These are phyloP conservation scores for Neoascochyta sp. DNA, from an alignment of 2,329 filamentous ascomycete species.

Conservation along the genomic window DNA sequence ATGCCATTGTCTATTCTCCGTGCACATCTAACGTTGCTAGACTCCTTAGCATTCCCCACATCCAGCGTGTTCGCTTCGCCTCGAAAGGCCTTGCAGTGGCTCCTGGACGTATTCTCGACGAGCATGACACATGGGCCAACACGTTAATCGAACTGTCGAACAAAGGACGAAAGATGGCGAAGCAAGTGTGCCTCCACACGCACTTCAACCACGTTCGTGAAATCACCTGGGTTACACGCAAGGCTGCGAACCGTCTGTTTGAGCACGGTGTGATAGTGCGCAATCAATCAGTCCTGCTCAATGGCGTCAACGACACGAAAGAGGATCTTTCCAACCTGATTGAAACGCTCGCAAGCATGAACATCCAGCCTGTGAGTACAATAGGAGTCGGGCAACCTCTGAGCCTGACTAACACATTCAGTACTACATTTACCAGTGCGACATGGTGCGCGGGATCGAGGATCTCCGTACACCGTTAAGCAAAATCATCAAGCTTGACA, in stretches of 20 bases:
- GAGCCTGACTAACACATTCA: slow-evolving; percentile 16
- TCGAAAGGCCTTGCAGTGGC: slow-evolving; percentile 60
- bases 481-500: slow-evolving; percentile 57
- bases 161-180: slow-evolving; percentile 51
- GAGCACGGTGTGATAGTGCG: slow-evolving; percentile 53
- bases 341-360: slow-evolving; percentile 53
- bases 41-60: slow-evolving; percentile 55
- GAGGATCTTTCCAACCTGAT: slow-evolving; percentile 55
- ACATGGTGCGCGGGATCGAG: slow-evolving; percentile 60
- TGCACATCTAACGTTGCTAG: slow-evolving; percentile 18
- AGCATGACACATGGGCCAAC: slow-evolving; percentile 52
- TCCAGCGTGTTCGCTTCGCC: slow-evolving; percentile 59
- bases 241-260: slow-evolving; percentile 51
- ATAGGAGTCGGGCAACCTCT: neutral
- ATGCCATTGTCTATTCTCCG: no score
- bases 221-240: slow-evolving; percentile 57
- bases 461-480: slow-evolving; percentile 60
- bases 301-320: slow-evolving; percentile 56
- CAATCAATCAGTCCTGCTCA: slow-evolving; percentile 59
- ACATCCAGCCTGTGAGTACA: slow-evolving; percentile 53
- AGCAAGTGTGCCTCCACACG: slow-evolving; percentile 60
- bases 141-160: slow-evolving; percentile 52
- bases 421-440: slow-evolving; percentile 65
- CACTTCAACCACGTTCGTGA: slow-evolving; percentile 63
- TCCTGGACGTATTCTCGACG: slow-evolving; percentile 54